phyloP scores from a whole-genome alignment of 2,329 filamentous ascomycete species.

The Septoria linicola region DNA sequence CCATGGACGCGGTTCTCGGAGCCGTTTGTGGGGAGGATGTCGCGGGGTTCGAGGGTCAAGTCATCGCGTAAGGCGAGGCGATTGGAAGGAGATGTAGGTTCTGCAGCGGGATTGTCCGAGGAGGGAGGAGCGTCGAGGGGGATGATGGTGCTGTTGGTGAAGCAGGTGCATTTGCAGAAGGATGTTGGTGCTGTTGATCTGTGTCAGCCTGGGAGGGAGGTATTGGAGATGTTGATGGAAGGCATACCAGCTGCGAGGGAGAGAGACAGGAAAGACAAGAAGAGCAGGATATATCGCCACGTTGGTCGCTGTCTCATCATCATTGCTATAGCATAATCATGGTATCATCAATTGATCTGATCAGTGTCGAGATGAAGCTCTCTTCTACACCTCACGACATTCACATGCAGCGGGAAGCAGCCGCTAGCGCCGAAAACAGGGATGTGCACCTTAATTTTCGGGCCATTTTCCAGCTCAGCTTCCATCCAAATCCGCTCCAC shows the following conservation, averaged over 20 bases:
- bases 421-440: constrained; percentile 5
- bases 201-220: constrained; percentile 11
- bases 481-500: background rate
- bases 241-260: constrained; percentile 47
- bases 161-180: constrained; percentile 72
- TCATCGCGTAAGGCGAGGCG: constrained; percentile 25
- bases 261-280: constrained; percentile 39
- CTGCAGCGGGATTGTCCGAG: constrained; percentile 23
- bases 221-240: background rate
- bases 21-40: constrained; percentile 17
- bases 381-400: background rate
- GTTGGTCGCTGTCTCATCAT: constrained; percentile 12
- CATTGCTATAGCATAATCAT: background rate
- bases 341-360: background rate
- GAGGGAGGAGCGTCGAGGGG: constrained; percentile 53
- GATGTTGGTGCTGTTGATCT: constrained; percentile 53
- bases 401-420: constrained; percentile 12
- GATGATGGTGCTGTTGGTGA: constrained; percentile 66
- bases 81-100: constrained; percentile 17
- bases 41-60: constrained; percentile 12
- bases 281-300: constrained; percentile 32
- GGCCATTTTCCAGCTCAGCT: background rate
- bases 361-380: background rate
- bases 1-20: constrained; percentile 20
- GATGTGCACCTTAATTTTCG: constrained; percentile 6